These are phyloP conservation scores for Thalassiosira mediterranea DNA, from an alignment of 352 stramenopile genomes.

Conservation along the genomic window DNA sequence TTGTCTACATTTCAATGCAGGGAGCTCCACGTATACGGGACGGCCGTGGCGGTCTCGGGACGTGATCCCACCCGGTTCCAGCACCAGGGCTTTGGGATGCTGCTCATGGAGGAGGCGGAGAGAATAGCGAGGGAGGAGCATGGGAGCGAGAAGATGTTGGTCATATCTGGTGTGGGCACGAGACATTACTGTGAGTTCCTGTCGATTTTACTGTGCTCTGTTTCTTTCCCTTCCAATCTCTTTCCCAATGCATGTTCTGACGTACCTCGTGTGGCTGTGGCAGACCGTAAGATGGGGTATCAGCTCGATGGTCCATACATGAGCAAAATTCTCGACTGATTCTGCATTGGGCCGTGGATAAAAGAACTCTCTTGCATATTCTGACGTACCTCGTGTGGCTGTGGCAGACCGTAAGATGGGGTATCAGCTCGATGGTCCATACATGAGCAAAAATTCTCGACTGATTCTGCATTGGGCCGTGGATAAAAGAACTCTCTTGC, in stretches of 20 bases:
- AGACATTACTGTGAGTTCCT: too few species aligned
- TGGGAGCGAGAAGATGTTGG: slow-evolving; percentile 92
- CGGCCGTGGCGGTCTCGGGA: slow-evolving; percentile 92
- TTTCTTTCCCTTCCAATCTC: too few species aligned
- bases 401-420: slow-evolving; percentile 97
- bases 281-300: slow-evolving; percentile 97
- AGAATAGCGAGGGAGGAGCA: slow-evolving; percentile 94
- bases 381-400: too few species aligned
- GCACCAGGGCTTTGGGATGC: slow-evolving; percentile 94
- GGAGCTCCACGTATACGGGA: slow-evolving; percentile 97
- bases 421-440: slow-evolving; percentile 95
- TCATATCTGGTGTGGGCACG: slow-evolving; percentile 96
- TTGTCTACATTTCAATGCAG: slow-evolving; percentile 18
- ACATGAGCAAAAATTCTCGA: slow-evolving; percentile 93
- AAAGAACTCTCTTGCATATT: too few species aligned
- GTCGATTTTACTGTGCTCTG: too few species aligned
- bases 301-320: slow-evolving; percentile 96
- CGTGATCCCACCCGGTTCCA: slow-evolving; percentile 95
- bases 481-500: too few species aligned
- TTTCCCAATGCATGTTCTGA: too few species aligned
- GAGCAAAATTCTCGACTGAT: slow-evolving; percentile 86
- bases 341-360: too few species aligned
- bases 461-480: too few species aligned
- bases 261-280: too few species aligned
- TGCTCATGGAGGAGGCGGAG: slow-evolving; percentile 97